phyloP scores from a whole-genome alignment of 352 stramenopile genomes.

The Pythium periplocum region DNA sequence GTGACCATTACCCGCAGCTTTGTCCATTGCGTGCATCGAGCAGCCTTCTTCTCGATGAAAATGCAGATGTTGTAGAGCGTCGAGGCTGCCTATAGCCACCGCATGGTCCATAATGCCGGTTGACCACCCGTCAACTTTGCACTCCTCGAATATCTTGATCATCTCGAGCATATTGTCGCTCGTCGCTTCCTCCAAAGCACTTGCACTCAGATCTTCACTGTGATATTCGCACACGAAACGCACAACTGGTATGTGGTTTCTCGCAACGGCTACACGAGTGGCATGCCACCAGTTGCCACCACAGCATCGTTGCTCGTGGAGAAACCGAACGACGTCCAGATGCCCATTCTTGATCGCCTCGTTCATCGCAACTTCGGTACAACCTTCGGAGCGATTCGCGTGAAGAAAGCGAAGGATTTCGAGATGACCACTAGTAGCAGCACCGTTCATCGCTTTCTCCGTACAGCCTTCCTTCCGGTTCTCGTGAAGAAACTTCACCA shows the following conservation, averaged over 20 bases:
- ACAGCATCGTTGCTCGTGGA: background rate
- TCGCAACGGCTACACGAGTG: background rate
- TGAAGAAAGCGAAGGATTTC: slow-evolving; percentile 3
- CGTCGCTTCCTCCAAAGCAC: too few relatives aligned
- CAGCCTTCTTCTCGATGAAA: background rate
- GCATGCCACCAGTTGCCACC: background rate
- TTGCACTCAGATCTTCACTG: too few relatives aligned
- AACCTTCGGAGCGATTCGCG: background rate
- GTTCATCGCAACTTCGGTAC: background rate
- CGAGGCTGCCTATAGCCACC: background rate
- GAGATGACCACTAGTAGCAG: slow-evolving; percentile 13
- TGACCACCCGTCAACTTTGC: too few relatives aligned
- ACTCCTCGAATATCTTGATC: too few relatives aligned
- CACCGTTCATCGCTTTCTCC: slow-evolving; percentile 13
- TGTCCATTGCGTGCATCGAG: background rate
- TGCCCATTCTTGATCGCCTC: slow-evolving; percentile 1
- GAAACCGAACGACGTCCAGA: background rate
- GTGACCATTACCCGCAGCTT: background rate
- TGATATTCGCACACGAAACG: too few relatives aligned
- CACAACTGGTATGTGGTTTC: too few relatives aligned
- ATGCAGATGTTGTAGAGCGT: background rate
- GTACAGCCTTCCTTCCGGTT: slow-evolving; percentile 16
- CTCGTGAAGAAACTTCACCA: slow-evolving; percentile 21
- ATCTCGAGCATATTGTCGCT: too few relatives aligned
- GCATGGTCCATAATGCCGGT: background rate